These are phyloP conservation scores for Talaromyces proteolyticus DNA, from an alignment of 495 filamentous ascomycete species.

Conservation along the genomic window DNA sequence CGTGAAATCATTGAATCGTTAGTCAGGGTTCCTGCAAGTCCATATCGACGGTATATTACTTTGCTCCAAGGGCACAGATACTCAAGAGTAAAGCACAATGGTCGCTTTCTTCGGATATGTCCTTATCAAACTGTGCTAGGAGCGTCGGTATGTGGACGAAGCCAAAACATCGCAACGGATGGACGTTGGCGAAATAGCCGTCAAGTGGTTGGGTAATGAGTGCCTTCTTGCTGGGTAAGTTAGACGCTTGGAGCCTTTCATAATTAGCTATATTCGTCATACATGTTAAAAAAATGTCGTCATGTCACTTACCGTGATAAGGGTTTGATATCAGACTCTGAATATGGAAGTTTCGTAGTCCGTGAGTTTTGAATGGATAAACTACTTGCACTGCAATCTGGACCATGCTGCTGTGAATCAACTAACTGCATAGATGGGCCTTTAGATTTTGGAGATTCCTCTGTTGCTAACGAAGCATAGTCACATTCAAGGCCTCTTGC, in stretches of 20 bases:
- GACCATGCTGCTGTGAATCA: conserved; percentile 4
- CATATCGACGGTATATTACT: conserved; percentile 16
- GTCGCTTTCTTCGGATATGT: conserved; percentile 5
- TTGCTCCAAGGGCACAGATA: conserved; percentile 28
- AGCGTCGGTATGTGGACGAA: conserved; percentile 32
- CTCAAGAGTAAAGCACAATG: conserved; percentile 23
- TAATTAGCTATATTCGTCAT: background rate
- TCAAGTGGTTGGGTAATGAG: conserved; percentile 19
- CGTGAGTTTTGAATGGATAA: no score
- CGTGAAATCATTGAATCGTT: conserved; percentile 13
- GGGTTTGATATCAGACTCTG: background rate
- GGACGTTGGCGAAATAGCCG: conserved; percentile 30
- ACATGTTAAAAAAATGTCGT: background rate
- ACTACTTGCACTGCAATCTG: background rate
- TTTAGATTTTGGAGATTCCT: conserved; percentile 9
- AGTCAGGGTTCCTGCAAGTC: background rate
- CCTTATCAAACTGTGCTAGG: conserved; percentile 21
- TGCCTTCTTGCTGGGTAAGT: background rate
- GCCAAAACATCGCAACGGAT: conserved; percentile 28
- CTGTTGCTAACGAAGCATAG: conserved; percentile 10
- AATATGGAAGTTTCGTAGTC: background rate
- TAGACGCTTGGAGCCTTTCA: background rate
- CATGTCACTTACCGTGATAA: background rate
- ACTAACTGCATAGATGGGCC: conserved; percentile 26
- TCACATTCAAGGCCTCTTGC: conserved; percentile 17